Conservation (phyloP, 177 flowering plant species). For the Vitis hybrid region DNA sequence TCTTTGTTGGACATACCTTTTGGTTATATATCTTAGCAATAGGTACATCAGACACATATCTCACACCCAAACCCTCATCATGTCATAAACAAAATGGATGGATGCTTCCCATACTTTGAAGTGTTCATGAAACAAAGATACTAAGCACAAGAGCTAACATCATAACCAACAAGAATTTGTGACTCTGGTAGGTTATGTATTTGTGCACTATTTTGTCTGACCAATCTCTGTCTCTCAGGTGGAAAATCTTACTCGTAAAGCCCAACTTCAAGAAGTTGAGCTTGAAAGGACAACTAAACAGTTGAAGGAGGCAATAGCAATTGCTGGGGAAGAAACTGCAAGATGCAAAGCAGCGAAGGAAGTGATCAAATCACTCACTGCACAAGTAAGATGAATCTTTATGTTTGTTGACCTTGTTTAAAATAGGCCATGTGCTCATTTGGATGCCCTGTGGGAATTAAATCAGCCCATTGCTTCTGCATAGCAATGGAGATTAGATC, state of each 20-base stretch:
- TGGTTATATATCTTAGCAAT: no score
- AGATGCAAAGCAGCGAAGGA: slow-evolving; percentile 96
- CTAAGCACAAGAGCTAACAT: background rate
- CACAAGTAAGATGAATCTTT: slow-evolving; percentile 58
- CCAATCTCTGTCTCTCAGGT: slow-evolving; percentile 41
- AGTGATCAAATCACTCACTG: slow-evolving; percentile 90
- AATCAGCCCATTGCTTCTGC: background rate
- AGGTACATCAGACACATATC: no score
- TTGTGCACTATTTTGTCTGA: background rate
- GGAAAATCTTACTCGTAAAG: slow-evolving; percentile 71
- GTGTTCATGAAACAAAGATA: no score
- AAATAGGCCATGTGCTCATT: background rate
- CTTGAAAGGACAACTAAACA: slow-evolving; percentile 79
- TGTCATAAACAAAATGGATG: no score
- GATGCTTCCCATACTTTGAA: no score
- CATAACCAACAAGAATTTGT: no score
- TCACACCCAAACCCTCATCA: no score
- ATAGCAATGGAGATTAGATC: background rate
- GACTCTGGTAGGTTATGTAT: background rate
- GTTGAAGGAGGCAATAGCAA: slow-evolving; percentile 74
- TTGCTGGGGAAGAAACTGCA: slow-evolving; percentile 88
- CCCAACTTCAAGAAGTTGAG: slow-evolving; percentile 80
- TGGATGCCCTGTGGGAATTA: background rate
- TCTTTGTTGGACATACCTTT: no score
- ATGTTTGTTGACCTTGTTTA: background rate